Base-by-base conservation (phyloP, 1,139 yeast genomes). In the Magnusiomyces sp. region DNA sequence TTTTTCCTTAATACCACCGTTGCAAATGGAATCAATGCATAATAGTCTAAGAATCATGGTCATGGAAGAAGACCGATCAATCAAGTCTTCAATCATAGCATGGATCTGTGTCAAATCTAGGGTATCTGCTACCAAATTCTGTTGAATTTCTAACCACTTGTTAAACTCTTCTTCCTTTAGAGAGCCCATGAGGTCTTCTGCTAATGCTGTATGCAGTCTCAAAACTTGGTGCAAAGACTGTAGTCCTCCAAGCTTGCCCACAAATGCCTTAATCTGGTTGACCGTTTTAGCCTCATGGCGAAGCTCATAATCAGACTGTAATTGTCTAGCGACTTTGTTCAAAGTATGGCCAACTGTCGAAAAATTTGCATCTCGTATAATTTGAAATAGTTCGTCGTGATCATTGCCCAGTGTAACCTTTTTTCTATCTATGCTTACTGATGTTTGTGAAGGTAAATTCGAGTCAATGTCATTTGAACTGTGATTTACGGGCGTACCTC, bases 301-400 rank as follows among this genome's bases (percentile, higher is more conserved):
- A 34, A 75, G 70, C 52, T 81, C 87, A 60, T 81, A 86, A 59
- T 83, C 82, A 6, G 72, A 70, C 63, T 89, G 95, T 43, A 90
- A 71, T 45, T 74, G 70, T 55, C 80, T 80, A 0, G 97, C 97
- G 53, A 81, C 71, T 40, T 71, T 68, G 63, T 88, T 89, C 43
- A 92, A 72, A 36, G 75, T 74, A 16, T 79, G 75, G 1, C 97
- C 97, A 38, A 90, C 83, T 17, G 81, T 75, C 1, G 95, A 84
- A 65, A 92, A 90, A 59, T 89, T 89, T 52, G 80, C 69, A 61
- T 81, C 79, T 56, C 80, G 76, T 20, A 89, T 70, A 16, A 75
- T 71, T 16, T 71, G 65, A 63, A 75, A 74, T 20, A 77, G 62
- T 1, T 65, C 65, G 53, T 74, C 79, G 16, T 54, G 50, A 5